Evolutionary conservation across 805 yeast species (phyloP).

Genomic region (Saccharomycopsis olivae): DNA sequence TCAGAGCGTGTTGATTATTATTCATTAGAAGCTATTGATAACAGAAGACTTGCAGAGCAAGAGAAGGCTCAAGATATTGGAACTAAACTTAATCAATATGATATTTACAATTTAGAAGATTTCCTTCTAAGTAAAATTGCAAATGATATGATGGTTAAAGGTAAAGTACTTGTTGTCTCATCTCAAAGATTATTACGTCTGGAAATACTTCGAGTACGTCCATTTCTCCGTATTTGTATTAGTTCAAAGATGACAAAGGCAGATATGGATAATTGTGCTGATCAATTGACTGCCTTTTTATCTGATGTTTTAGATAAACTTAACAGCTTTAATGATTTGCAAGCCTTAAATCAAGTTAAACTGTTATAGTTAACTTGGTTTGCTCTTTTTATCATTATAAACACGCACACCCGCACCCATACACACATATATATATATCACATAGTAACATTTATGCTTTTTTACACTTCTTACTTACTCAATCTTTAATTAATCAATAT

Average conservation of each 20-base stretch:
- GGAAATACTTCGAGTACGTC: conserved; percentile 61
- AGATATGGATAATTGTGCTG: conserved; percentile 29
- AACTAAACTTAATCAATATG: conserved; percentile 23
- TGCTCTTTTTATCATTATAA: neutral
- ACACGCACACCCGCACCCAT: too few species aligned
- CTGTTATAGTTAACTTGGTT: too few species aligned
- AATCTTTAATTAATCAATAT: too few species aligned
- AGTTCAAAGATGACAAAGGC: conserved; percentile 35
- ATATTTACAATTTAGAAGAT: conserved; percentile 39
- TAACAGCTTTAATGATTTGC: conserved; percentile 7
- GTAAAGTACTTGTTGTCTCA: conserved; percentile 45
- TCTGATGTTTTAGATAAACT: neutral
- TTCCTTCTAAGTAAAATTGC: conserved; percentile 57
- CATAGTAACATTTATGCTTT: too few species aligned
- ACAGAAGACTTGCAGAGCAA: conserved; percentile 8
- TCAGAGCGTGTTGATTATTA: conserved; percentile 16
- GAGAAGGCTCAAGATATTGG: neutral
- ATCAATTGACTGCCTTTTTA: conserved; percentile 4
- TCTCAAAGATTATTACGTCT: conserved; percentile 56
- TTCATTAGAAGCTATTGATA: conserved; percentile 6
- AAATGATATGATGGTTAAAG: conserved; percentile 39
- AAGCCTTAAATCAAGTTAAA: conserved; percentile 2
- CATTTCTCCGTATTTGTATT: conserved; percentile 44
- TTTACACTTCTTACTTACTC: too few species aligned
- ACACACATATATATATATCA: too few species aligned